Base-by-base conservation (phyloP, 371 early-diverging fungal genomes). In the Mortierella sp. region DNA sequence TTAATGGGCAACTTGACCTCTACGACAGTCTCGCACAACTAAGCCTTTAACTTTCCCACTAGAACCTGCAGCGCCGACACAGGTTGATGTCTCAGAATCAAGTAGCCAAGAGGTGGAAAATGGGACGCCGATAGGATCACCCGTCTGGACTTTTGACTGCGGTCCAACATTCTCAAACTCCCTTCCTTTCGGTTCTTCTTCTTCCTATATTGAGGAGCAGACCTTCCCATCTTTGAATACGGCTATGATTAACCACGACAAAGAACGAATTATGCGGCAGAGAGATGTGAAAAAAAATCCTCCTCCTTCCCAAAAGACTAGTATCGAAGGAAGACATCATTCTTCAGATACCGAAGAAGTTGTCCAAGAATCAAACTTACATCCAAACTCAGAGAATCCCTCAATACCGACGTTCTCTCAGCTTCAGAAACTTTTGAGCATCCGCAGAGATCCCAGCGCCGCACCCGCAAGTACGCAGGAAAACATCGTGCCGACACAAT, bases 131-230 rank as follows among this genome's bases (percentile, higher is more conserved):
- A 26, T 72, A 0, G 82, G 76, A 26, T 64, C 75, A 12, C 34
- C 64, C 2, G 23, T 81, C 59, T 81, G 82, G 82, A 66, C 71
- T 4, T 68, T 37, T 37, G 82, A 81, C 59, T 72, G 72, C 34
- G 82, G 82, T 15, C 82, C 82, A 4, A 81, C 82, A 13, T 66
- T 75, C 19, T 61, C 61, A 34, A 34, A 40, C 29, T 55, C 64
- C 12, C 35, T 42, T 15, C 64, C 57, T 26, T 19, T 68, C 13
- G 54, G 35, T 53, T 34, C 23, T 23, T 32, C 23, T 3, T 61
- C 68, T 1, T 62, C 70, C 29, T 37, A 51, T 40, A n/a, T 70
- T 31, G 68, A 76, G 26, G 45, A 51, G 22, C 70, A 66, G 22
- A 76, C 76, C 0, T 63, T 76, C 13, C 76, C 76, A 9, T 76